Conservation (phyloP, 1,139 yeast species). For the Kurtzmaniella quercitrusa region DNA sequence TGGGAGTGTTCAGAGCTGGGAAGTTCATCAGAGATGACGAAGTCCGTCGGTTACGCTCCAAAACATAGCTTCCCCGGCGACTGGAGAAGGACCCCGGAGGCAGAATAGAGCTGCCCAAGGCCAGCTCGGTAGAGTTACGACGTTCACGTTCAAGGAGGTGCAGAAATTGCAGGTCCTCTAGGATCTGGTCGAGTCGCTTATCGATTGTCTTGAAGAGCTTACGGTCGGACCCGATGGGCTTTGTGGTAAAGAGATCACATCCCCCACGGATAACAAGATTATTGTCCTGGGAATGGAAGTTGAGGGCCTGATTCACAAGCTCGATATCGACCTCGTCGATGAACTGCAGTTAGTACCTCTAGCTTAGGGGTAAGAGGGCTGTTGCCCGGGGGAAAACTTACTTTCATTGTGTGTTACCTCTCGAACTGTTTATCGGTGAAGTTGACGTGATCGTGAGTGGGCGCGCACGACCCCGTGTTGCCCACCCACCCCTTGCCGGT, state of each 20-base stretch:
- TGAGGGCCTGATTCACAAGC: slow-evolving; percentile 78
- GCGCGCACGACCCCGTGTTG: neutral
- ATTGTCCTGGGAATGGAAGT: slow-evolving; percentile 84
- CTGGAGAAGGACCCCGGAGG: slow-evolving; percentile 16
- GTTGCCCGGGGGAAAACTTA: neutral
- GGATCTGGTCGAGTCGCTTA: slow-evolving; percentile 64
- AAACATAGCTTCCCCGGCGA: slow-evolving; percentile 22
- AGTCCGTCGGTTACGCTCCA: slow-evolving; percentile 23
- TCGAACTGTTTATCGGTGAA: neutral
- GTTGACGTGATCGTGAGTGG: neutral
- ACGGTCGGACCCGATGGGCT: slow-evolving; percentile 85
- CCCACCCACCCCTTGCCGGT: neutral
- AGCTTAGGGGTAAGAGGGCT: neutral
- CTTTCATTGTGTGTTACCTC: neutral
- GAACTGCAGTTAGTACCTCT: slow-evolving; percentile 46
- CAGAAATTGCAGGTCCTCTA: slow-evolving; percentile 53
- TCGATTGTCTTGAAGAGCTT: slow-evolving; percentile 86
- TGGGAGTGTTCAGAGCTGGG: slow-evolving; percentile 4
- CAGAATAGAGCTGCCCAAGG: slow-evolving; percentile 36
- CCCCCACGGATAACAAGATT: slow-evolving; percentile 76
- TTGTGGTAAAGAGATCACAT: slow-evolving; percentile 90
- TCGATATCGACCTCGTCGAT: slow-evolving; percentile 91
- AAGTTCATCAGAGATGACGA: slow-evolving; percentile 16
- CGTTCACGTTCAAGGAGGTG: slow-evolving; percentile 39
- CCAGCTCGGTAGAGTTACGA: slow-evolving; percentile 31